Conservation (phyloP, 495 filamentous ascomycete species). For the Daldinia grandis region DNA sequence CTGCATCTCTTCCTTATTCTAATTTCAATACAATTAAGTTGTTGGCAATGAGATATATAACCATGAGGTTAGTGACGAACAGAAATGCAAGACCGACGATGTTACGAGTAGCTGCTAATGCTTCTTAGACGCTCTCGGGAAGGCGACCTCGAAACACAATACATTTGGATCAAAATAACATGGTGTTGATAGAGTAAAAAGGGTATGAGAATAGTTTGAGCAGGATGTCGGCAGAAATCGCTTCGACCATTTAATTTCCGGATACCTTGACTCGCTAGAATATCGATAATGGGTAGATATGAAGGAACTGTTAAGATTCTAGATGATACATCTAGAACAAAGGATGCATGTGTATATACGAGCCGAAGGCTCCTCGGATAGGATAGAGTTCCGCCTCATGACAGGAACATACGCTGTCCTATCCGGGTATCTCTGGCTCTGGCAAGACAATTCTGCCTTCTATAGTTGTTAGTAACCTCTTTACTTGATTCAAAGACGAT, state of each 20-base stretch:
- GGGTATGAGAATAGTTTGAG: constrained; percentile 44
- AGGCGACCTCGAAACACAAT: constrained; percentile 13
- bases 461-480: constrained; percentile 50
- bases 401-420: constrained; percentile 54
- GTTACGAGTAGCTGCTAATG: neutral
- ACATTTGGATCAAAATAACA: neutral
- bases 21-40: constrained; percentile 5
- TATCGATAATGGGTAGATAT: constrained; percentile 48
- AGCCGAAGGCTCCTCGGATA: no score
- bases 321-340: no score
- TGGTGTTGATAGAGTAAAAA: neutral
- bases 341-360: no score
- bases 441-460: constrained; percentile 49
- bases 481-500: constrained; percentile 28
- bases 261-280: constrained; percentile 45
- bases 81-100: neutral
- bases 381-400: no score
- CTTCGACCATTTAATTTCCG: constrained; percentile 50
- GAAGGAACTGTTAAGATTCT: no score
- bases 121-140: constrained; percentile 17
- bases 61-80: neutral
- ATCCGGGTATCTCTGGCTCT: constrained; percentile 52
- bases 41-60: constrained; percentile 17
- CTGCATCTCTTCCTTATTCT: no score
- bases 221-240: constrained; percentile 25